A percentile compares a stretch with the other conserved stretches of the same genome.
Evolutionary conservation across 768 basidiomycete species (phyloP).

Genomic region (Termitomyces sp.): DNA sequence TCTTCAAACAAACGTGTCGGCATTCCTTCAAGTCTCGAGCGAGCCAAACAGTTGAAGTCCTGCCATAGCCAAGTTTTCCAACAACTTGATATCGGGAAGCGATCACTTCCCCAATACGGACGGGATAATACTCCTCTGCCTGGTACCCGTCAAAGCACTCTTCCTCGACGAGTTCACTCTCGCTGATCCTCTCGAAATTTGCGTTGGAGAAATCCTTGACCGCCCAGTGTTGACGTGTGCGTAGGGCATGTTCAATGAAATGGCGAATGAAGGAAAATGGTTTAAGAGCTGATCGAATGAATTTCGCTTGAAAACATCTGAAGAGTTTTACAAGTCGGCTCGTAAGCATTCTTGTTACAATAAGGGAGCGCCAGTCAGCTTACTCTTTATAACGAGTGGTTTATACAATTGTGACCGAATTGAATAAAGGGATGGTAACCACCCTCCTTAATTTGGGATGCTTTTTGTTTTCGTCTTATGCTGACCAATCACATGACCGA

Average conservation of each 20-base stretch:
- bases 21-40: neutral
- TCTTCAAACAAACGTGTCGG: neutral
- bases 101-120: neutral
- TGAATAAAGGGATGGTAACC: neutral
- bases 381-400: neutral
- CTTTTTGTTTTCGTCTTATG: neutral
- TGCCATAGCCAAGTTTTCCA: neutral
- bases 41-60: neutral
- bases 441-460: neutral
- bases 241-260: no score
- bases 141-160: neutral
- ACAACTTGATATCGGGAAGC: neutral
- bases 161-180: neutral
- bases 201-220: neutral
- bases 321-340: neutral
- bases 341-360: neutral
- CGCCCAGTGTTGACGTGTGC: neutral
- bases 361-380: neutral
- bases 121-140: neutral
- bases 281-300: neutral
- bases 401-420: neutral
- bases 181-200: neutral
- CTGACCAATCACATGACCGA: neutral
- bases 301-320: neutral
- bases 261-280: neutral